Evolutionary conservation across 164 flowering plant genomes (phyloP).

Genomic region (Chloranthus sessilifolius): DNA sequence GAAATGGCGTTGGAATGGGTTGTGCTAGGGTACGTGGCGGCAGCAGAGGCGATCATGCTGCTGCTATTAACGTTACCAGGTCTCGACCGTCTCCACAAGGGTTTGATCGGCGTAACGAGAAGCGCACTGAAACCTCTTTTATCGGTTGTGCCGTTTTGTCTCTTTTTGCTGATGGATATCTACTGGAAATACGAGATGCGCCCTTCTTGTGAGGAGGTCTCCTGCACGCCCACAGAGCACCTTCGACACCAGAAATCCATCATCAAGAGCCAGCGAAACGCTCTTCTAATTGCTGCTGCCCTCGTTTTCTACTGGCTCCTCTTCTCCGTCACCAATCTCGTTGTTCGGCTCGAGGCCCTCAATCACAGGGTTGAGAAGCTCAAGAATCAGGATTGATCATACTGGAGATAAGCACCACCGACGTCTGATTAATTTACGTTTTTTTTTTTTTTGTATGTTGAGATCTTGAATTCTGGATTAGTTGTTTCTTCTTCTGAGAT

Average conservation of each 20-base stretch:
- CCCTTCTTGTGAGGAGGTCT: slow-evolving; percentile 24
- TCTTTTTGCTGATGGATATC: slow-evolving; percentile 39
- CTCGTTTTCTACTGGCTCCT: slow-evolving; percentile 86
- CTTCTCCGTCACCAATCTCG: slow-evolving; percentile 60
- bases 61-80: slow-evolving; percentile 41
- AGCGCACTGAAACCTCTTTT: slow-evolving; percentile 36
- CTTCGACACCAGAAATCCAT: slow-evolving; percentile 88
- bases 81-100: slow-evolving; percentile 27
- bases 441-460: too few relatives aligned
- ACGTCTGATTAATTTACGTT: too few relatives aligned
- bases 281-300: slow-evolving; percentile 73
- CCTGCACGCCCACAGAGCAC: slow-evolving; percentile 39
- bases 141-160: slow-evolving; percentile 37
- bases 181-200: slow-evolving; percentile 47
- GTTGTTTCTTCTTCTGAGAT: too few relatives aligned
- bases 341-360: slow-evolving; percentile 63
- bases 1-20: slow-evolving; percentile 50
- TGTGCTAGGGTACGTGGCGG: slow-evolving; percentile 40
- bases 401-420: too few relatives aligned
- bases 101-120: slow-evolving; percentile 29
- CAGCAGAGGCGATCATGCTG: slow-evolving; percentile 44
- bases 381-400: slow-evolving; percentile 38
- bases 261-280: slow-evolving; percentile 94
- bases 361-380: slow-evolving; percentile 68
- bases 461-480: too few relatives aligned